A percentile compares a stretch with the other conserved stretches of the same genome.
These are phyloP conservation scores for Flaveria floridana DNA, from an alignment of 140 eudicot genomes.

Conservation along the genomic window DNA sequence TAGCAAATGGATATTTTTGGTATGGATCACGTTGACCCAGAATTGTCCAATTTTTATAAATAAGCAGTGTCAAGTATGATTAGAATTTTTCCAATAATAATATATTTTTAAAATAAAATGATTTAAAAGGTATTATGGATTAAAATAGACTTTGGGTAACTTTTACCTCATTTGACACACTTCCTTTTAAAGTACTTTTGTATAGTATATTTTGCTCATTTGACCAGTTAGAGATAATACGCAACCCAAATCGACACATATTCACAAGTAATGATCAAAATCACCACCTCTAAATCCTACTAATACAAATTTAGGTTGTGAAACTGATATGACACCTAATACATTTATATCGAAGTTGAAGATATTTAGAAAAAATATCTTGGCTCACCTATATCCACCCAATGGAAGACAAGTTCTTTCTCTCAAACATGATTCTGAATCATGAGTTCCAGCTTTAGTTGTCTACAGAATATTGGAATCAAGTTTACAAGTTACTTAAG, in stretches of 20 bases:
- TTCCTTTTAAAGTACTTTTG: not conserved
- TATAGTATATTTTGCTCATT: not conserved
- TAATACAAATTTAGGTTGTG: not conserved
- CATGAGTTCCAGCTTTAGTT: slow-evolving; percentile 87
- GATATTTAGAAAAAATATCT: slow-evolving; percentile 1
- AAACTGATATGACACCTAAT: not conserved
- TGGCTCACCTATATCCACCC: slow-evolving; percentile 96
- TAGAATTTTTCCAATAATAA: slow-evolving; percentile 2
- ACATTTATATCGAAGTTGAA: slow-evolving; percentile 14
- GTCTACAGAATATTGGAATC: slow-evolving; percentile 50
- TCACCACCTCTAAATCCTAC: not conserved
- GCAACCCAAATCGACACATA: not conserved
- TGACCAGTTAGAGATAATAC: slow-evolving; percentile 4
- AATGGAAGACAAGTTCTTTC: slow-evolving; percentile 85
- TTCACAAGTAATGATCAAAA: not conserved
- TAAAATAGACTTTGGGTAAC: not conserved
- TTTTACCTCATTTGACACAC: not conserved
- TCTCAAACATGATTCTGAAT: slow-evolving; percentile 85
- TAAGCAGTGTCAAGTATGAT: not conserved
- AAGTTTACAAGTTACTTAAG: slow-evolving; percentile 7
- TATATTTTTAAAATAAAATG: not conserved
- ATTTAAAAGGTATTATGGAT: not conserved
- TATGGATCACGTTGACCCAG: not conserved
- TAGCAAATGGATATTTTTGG: not conserved
- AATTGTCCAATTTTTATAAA: not conserved